These are phyloP conservation scores for Colletotrichum paranaense DNA, from an alignment of 2,329 filamentous ascomycete genomes.

Conservation along the genomic window DNA sequence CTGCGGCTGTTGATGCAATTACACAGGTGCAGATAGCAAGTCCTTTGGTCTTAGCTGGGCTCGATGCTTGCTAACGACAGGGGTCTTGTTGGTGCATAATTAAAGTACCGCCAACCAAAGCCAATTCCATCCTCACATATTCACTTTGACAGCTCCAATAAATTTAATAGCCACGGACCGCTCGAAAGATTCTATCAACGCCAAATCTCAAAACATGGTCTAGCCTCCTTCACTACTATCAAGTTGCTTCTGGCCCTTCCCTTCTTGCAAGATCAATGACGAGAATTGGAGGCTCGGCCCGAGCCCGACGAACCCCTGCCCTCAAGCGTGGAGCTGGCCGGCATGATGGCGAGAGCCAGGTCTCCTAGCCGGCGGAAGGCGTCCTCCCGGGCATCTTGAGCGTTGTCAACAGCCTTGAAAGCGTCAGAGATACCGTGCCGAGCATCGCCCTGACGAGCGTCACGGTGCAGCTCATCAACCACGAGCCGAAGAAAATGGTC, in stretches of 20 bases:
- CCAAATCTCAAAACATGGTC: not conserved
- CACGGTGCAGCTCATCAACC: not conserved
- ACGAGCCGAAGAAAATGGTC: not conserved
- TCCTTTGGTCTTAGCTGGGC: not conserved
- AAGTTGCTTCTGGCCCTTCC: not conserved
- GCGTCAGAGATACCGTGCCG: not conserved
- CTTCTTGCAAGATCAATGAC: not conserved
- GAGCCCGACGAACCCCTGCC: not conserved
- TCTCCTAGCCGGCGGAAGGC: not conserved
- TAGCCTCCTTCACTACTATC: not conserved
- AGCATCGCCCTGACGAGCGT: not conserved
- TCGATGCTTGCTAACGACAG: not conserved
- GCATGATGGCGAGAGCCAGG: not conserved
- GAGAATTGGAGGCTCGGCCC: not conserved
- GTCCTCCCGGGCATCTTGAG: not conserved
- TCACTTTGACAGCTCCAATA: not conserved
- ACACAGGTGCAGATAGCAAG: not conserved
- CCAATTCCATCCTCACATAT: not conserved
- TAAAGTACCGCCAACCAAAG: not conserved
- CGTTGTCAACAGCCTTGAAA: not conserved
- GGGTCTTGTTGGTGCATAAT: not conserved
- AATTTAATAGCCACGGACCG: not conserved
- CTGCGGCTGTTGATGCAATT: not conserved
- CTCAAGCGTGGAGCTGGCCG: not conserved
- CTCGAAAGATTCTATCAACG: not conserved